Percentiles rank a stretch among this genome's conserved stretches.
These are phyloP conservation scores for Podosphaera fusca DNA, from an alignment of 2,329 filamentous ascomycete species.

Conservation along the genomic window DNA sequence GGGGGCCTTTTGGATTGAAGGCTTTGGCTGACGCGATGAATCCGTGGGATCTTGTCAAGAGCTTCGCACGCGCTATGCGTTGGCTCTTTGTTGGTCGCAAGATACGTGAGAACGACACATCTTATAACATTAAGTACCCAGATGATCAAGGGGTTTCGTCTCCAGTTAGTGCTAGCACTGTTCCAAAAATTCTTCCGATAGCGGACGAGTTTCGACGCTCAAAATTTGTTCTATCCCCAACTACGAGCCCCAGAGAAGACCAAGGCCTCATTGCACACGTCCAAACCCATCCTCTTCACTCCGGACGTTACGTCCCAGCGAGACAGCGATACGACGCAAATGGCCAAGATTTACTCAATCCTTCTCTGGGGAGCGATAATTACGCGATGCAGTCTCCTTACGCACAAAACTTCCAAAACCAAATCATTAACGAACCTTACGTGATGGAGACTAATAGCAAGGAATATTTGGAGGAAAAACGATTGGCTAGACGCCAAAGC, in stretches of 20 bases:
- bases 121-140: slow-evolving; percentile 19
- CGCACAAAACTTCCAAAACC: neutral
- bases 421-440: neutral
- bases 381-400: too few species aligned
- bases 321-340: slow-evolving; percentile 12
- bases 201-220: neutral
- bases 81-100: slow-evolving; percentile 62
- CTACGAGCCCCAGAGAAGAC: slow-evolving; percentile 8
- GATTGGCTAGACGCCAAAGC: neutral
- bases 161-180: neutral
- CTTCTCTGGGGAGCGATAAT: neutral
- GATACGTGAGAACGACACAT: slow-evolving; percentile 28
- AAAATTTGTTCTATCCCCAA: slow-evolving; percentile 5
- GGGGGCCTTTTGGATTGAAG: slow-evolving; percentile 38
- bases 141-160: neutral
- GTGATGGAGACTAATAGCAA: neutral
- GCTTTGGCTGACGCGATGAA: slow-evolving; percentile 55
- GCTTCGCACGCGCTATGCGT: slow-evolving; percentile 44
- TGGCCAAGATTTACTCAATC: slow-evolving; percentile 9
- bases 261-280: slow-evolving; percentile 11
- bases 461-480: neutral
- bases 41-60: slow-evolving; percentile 63
- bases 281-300: slow-evolving; percentile 13
- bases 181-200: neutral
- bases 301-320: slow-evolving; percentile 11